A percentile compares a stretch with the other conserved stretches of the same genome.
Evolutionary conservation across 805 yeast species (phyloP).

Genomic region (Nakazawaea anatomiae): DNA sequence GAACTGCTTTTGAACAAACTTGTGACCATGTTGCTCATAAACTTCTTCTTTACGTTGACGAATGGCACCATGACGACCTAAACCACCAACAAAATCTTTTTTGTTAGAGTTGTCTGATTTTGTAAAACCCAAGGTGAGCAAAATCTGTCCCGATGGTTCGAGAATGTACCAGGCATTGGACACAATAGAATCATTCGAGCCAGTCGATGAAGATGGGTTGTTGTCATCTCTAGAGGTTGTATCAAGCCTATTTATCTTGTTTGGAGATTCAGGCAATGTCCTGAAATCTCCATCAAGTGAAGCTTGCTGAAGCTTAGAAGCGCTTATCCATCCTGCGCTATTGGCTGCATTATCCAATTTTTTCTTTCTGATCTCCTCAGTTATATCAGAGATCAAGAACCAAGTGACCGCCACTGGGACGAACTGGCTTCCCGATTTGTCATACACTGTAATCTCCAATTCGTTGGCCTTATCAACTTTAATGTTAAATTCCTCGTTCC

Average conservation of each 20-base stretch:
- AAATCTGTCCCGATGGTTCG: constrained; percentile 92
- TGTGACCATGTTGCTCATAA: constrained; percentile 94
- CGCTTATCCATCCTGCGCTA: constrained; percentile 84
- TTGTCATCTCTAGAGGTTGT: not conserved
- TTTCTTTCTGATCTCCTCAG: constrained; percentile 90
- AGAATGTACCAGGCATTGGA: constrained; percentile 83
- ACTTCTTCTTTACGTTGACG: constrained; percentile 89
- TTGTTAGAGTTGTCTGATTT: constrained; percentile 47
- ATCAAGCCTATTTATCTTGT: constrained; percentile 4
- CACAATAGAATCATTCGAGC: constrained; percentile 25
- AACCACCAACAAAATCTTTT: constrained; percentile 50
- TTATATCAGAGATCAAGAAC: constrained; percentile 85
- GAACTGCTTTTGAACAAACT: constrained; percentile 90
- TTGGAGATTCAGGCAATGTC: not conserved
- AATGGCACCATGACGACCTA: constrained; percentile 97
- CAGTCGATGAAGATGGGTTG: constrained; percentile 7
- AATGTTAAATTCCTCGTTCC: constrained; percentile 78
- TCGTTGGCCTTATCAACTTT: constrained; percentile 90
- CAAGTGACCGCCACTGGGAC: constrained; percentile 91
- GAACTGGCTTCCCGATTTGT: constrained; percentile 57
- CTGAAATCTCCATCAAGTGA: not conserved
- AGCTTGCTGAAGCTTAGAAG: constrained; percentile 41
- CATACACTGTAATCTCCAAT: constrained; percentile 82
- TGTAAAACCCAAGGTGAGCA: constrained; percentile 71
- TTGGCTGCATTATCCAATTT: constrained; percentile 72